Conservation (phyloP, 345 rosid genomes). For the Noccaea bulbosa region DNA sequence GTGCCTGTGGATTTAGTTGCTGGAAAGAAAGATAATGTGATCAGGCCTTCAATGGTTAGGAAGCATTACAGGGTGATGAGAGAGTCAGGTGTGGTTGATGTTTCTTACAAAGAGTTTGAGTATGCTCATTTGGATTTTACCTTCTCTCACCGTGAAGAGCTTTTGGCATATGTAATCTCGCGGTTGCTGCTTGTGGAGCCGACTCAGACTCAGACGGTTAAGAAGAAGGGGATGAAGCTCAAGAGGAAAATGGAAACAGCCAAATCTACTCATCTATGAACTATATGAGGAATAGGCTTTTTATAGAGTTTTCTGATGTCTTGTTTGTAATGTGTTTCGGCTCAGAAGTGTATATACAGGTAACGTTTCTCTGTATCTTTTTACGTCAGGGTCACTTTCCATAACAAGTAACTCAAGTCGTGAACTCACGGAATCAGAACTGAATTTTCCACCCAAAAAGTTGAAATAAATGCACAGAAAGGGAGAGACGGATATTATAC, state of each 20-base stretch:
- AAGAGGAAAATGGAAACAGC: conserved; percentile 45
- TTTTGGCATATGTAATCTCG: conserved; percentile 82
- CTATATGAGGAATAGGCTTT: neutral
- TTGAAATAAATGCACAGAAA: neutral
- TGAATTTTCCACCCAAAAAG: neutral
- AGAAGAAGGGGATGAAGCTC: conserved; percentile 47
- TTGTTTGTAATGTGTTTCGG: conserved; percentile 21
- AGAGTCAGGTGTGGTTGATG: conserved; percentile 61
- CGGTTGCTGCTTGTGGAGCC: conserved; percentile 68
- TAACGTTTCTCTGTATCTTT: neutral
- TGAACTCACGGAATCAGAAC: no score
- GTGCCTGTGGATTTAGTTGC: conserved; percentile 85
- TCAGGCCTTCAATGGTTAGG: conserved; percentile 75
- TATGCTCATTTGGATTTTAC: conserved; percentile 95
- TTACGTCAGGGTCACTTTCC: conserved; percentile 4
- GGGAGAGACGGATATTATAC: conserved; percentile 13
- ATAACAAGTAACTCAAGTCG: neutral
- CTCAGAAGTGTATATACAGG: conserved; percentile 27
- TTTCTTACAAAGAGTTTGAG: conserved; percentile 75
- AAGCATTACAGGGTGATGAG: conserved; percentile 77
- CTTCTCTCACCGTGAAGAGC: conserved; percentile 86
- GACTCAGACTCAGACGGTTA: conserved; percentile 21
- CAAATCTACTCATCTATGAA: neutral
- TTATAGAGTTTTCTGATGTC: conserved; percentile 18
- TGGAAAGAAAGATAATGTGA: conserved; percentile 78